Conservation (phyloP, 2,329 filamentous ascomycete genomes). For the Apiospora koreana region DNA sequence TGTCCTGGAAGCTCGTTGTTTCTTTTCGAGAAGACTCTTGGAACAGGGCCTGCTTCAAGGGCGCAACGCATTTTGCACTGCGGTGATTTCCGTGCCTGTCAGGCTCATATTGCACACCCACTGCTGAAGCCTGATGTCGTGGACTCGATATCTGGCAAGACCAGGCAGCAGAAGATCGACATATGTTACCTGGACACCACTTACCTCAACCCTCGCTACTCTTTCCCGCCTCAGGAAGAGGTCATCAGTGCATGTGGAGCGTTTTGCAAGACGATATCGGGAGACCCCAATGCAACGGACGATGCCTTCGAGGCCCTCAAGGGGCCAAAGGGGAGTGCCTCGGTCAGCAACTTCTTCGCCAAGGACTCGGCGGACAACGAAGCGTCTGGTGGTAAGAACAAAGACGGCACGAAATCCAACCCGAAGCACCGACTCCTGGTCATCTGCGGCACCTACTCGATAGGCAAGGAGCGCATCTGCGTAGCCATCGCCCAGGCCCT, state of each 20-base stretch:
- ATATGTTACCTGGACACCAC: slow-evolving; percentile 97
- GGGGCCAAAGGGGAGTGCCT: slow-evolving; percentile 41
- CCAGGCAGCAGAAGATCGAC: slow-evolving; percentile 83
- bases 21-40: slow-evolving; percentile 79
- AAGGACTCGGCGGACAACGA: slow-evolving; percentile 33
- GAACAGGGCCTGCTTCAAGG: slow-evolving; percentile 52
- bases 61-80: slow-evolving; percentile 87
- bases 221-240: slow-evolving; percentile 85
- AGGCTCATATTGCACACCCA: slow-evolving; percentile 79
- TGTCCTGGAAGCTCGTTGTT: slow-evolving; percentile 95
- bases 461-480: slow-evolving; percentile 96
- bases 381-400: background rate
- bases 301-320: slow-evolving; percentile 47
- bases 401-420: slow-evolving; percentile 8
- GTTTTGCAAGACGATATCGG: slow-evolving; percentile 77
- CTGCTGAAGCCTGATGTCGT: slow-evolving; percentile 74
- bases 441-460: slow-evolving; percentile 94
- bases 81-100: slow-evolving; percentile 91
- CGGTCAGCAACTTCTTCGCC: slow-evolving; percentile 55
- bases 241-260: slow-evolving; percentile 88
- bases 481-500: slow-evolving; percentile 87
- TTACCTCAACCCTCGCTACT: slow-evolving; percentile 92
- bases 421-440: slow-evolving; percentile 74
- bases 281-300: slow-evolving; percentile 56
- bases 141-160: slow-evolving; percentile 70